Base-by-base conservation (phyloP, 108 stramenopile species). In the Thalassiosira profunda region DNA sequence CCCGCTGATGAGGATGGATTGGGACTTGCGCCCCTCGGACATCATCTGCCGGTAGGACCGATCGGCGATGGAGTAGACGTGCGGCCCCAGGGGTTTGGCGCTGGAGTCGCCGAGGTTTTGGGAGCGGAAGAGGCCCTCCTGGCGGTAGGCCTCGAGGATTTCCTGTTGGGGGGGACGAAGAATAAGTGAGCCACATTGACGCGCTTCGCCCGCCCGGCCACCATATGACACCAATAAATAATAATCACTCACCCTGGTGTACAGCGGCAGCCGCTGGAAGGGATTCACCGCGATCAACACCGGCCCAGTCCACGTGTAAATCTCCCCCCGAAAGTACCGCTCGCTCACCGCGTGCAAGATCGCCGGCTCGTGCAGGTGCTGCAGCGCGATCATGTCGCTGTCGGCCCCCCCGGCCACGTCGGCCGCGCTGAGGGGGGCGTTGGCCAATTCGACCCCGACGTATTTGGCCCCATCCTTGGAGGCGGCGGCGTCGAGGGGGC, bases 201-300 rank as follows among this genome's bases (percentile, higher is more conserved):
- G n/a, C n/a, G n/a, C n/a, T n/a, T n/a, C n/a, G n/a, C n/a, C n/a
- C n/a, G n/a, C n/a, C n/a, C n/a, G n/a, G n/a, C n/a, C n/a, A n/a
- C n/a, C n/a, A n/a, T n/a, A n/a, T n/a, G 43, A 21, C 42, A 70
- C 20, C 24, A 55, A 63, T 28, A 61, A 47, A 30, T 5, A 31
- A 18, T n/a, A 24, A 43, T 21, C 53, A 76, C 95, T 88, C 76
- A 89, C 89, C 70, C 76, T 78, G 1, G 89, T 84, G 72, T 99
- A 99, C 20, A 99, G 72, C 5, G 93, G 92, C 52, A 98, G 76
- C 12, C 94, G 83, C 70, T 96, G 88, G 79, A 96, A 98, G 17
- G 99, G 99, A 70, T 99, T 99, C 25, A 99, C 96, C 38, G 98
- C 97, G 79, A 99, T 99, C 53, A 99, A 77, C 23, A 99, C 97